Evolutionary conservation across 2,329 filamentous ascomycete genomes (phyloP), one percentile per base, ranked within the genome.

Genomic region (Ascocoryne sarcoides): DNA sequence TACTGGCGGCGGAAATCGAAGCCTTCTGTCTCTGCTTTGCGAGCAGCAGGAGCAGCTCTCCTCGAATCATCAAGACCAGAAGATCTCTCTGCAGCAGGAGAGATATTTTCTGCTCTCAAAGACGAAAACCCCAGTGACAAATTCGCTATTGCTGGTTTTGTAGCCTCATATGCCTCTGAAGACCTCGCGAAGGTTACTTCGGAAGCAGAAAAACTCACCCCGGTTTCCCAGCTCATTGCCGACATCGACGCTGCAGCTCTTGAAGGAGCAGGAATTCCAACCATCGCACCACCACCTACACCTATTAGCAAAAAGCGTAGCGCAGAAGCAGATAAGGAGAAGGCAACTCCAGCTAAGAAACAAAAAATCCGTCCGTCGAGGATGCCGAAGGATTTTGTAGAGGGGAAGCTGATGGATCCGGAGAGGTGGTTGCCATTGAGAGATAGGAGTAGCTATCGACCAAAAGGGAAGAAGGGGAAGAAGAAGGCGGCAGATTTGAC

Each of bases 401-500:
- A 84, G 38, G 76, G 73, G 52, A 93, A 88, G 69, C 80, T 79
- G 49, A 75, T 85, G 23, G 92, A 98, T 61, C 81, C 87, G 0
- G 92, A 98, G 64, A 74, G 92, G 47, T 98, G 92, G 92, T 65
- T 98, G 45, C 90, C 92, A 10, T 69, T 96, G 55, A 79, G 84
- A 38, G 92, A 98, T 60, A 75, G 92, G 42, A 92, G 84, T 53
- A 84, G 79, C 30, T 98, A 95, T 64, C 71, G 84, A 35, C 88
- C 89, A 5, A 95, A 92, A 67, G 88, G 88, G 4, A 88, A 84
- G 68, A 94, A 95, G 71, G 85, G 86, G 40, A 90, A 87, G 71
- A 82, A 88, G 72, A 83, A 82, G 65, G 80, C 78, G 4, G 70
- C 73, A 46, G 84, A 86, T 51, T 68, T 81, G 30, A 95, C 86